Percentiles rank a stretch among this genome's conserved stretches.
phyloP scores from a whole-genome alignment of 768 basidiomycete genomes.

The Hericium alpestre region DNA sequence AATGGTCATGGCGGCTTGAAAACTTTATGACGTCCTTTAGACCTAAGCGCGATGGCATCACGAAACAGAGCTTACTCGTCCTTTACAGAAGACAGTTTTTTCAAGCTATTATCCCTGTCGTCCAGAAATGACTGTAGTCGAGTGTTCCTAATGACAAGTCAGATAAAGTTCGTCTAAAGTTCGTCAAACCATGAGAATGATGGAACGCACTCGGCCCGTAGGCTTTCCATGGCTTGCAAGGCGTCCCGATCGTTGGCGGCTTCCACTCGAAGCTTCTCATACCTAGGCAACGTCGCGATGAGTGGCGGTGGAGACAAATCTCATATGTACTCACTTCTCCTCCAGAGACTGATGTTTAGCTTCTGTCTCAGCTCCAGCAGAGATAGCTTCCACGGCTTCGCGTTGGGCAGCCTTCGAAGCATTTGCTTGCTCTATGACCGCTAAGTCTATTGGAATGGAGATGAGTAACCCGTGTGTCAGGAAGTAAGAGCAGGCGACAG shows the following conservation, averaged over 20 bases:
- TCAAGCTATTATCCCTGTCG: constrained; percentile 1
- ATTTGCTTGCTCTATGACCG: background rate
- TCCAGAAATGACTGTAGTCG: constrained; percentile 8
- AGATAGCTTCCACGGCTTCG: background rate
- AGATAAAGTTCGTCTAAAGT: background rate
- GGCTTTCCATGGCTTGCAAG: background rate
- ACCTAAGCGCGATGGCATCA: background rate
- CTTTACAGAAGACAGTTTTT: constrained; percentile 4
- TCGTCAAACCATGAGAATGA: too few relatives aligned
- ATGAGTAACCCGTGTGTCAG: background rate
- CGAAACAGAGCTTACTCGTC: constrained; percentile 8
- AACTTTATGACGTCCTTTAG: too few relatives aligned
- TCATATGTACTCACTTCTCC: background rate
- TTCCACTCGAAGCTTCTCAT: background rate
- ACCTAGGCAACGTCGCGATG: background rate
- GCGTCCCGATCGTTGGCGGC: background rate
- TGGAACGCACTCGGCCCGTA: constrained; percentile 7
- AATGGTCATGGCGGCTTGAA: too few relatives aligned
- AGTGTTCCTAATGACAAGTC: constrained; percentile 1
- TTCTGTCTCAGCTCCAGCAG: background rate
- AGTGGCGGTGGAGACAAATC: background rate
- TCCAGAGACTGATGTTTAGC: background rate
- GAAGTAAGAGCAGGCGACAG: too few relatives aligned
- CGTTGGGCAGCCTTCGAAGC: background rate
- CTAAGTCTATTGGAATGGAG: background rate